These are phyloP conservation scores for Monosporascus sp. DNA, from an alignment of 2,329 filamentous ascomycete genomes.

Conservation along the genomic window DNA sequence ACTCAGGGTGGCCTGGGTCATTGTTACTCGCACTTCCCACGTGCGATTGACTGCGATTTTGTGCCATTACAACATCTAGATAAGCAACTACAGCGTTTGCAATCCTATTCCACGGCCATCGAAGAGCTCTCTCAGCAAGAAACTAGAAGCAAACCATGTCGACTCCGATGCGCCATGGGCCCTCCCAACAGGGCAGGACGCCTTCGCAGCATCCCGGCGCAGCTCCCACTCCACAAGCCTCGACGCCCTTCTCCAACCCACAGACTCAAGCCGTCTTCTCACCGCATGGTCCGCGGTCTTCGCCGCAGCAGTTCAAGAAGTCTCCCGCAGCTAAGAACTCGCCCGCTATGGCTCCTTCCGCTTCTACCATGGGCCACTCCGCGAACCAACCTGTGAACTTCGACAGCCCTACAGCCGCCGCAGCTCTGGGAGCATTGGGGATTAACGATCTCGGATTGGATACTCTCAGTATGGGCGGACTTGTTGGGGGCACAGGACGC, in stretches of 20 bases:
- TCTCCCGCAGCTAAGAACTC: constrained; percentile 58
- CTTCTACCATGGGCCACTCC: constrained; percentile 42
- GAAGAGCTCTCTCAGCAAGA: neutral
- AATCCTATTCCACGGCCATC: neutral
- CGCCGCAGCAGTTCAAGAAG: constrained; percentile 60
- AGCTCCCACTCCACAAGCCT: constrained; percentile 59
- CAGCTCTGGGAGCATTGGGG: constrained; percentile 52
- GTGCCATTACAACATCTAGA: too few relatives aligned
- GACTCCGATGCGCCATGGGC: constrained; percentile 30
- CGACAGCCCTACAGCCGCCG: constrained; percentile 59
- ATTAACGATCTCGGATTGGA: constrained; percentile 52
- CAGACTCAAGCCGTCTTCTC: constrained; percentile 54
- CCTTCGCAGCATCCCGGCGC: constrained; percentile 44
- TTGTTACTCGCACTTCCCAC: too few relatives aligned
- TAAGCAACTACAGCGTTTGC: neutral
- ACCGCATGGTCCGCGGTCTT: constrained; percentile 50
- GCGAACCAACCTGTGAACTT: constrained; percentile 48
- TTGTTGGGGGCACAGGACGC: constrained; percentile 36
- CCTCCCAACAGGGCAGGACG: constrained; percentile 47
- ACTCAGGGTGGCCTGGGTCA: too few relatives aligned
- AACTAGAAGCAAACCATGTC: constrained; percentile 19
- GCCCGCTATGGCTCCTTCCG: constrained; percentile 42
- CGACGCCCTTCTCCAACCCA: constrained; percentile 58
- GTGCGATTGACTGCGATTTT: too few relatives aligned
- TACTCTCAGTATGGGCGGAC: constrained; percentile 42